Base-by-base conservation (phyloP, 257 asterid species). In the Jacaranda copaia region DNA sequence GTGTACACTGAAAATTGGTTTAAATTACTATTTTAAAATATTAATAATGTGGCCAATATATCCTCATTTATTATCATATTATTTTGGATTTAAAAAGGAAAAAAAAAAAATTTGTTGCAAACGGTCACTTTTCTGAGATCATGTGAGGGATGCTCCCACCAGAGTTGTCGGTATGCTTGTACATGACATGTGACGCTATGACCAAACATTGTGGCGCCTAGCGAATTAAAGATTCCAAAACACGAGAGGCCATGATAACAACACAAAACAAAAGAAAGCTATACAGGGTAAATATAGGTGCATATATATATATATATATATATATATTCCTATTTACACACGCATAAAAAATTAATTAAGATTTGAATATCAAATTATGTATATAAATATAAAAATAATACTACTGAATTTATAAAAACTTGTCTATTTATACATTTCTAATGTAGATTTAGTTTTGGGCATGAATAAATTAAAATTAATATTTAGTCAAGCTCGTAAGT, bases 141-240 rank as follows among this genome's bases (percentile, higher is more conserved):
- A 85, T 87, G 90, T 89, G 92, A 89, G 74, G 65, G 82, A 60
- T 59, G 90, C 67, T 64, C 86, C 90, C 91, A 82, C 84, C 83
- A 79, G 2, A 74, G 32, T 85, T 86, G 94, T 89, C 94, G 52
- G 57, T 78, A 80, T 81, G 74, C 63, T 82, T 79, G 61, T 82
- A 89, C 90, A 87, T 77, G 38, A 48, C 93, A 89, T 85, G 93
- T 89, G 93, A 81, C 58, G 16, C 15, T 69, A 62, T 53, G 49
- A 70, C 84, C 78, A 70, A 80, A 66, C 52, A 55, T 65, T 70
- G 77, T 65, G 78, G 53, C 79, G 18, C n/a, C 60, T 73, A 32
- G 4, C 52, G 51, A 19, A 35, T 60, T 53, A 52, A 74, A 80
- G 67, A 85, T 76, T 81, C 86, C 72, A 64, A 68, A 6, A 62